Evolutionary conservation across 2,329 filamentous ascomycete genomes (phyloP).

Genomic region (Thyridium curvatum): DNA sequence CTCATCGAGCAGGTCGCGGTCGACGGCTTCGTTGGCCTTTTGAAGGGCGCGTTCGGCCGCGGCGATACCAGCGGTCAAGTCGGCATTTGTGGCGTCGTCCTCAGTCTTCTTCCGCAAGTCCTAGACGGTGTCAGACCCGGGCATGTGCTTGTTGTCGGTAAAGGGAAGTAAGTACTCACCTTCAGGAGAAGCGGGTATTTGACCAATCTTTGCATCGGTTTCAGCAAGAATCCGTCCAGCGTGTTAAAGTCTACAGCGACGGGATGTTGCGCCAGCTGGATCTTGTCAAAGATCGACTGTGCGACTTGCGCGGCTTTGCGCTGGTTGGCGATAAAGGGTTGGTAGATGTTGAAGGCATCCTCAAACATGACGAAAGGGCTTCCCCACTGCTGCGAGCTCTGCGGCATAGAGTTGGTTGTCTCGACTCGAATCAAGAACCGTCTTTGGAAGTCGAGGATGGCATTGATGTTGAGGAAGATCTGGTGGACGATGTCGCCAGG

Average conservation of each 20-base stretch:
- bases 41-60: constrained; percentile 76
- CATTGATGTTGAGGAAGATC: constrained; percentile 95
- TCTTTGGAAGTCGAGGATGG: constrained; percentile 90
- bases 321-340: constrained; percentile 96
- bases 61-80: constrained; percentile 71
- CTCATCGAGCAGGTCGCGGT: constrained; percentile 77
- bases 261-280: constrained; percentile 65
- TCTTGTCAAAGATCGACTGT: constrained; percentile 79
- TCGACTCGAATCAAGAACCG: constrained; percentile 93
- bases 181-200: constrained; percentile 91
- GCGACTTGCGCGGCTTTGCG: constrained; percentile 83
- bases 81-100: constrained; percentile 61
- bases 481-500: constrained; percentile 87
- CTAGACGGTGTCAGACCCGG: constrained; percentile 23
- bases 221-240: constrained; percentile 85
- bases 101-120: constrained; percentile 83
- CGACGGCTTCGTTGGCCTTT: constrained; percentile 85
- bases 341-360: constrained; percentile 85
- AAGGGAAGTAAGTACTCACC: no score
- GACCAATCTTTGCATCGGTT: constrained; percentile 91
- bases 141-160: no score
- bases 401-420: constrained; percentile 81
- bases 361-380: constrained; percentile 80
- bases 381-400: constrained; percentile 84
- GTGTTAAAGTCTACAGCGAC: constrained; percentile 86